These are phyloP conservation scores for Claviceps humidiphila DNA, from an alignment of 2,329 filamentous ascomycete species.

Conservation along the genomic window DNA sequence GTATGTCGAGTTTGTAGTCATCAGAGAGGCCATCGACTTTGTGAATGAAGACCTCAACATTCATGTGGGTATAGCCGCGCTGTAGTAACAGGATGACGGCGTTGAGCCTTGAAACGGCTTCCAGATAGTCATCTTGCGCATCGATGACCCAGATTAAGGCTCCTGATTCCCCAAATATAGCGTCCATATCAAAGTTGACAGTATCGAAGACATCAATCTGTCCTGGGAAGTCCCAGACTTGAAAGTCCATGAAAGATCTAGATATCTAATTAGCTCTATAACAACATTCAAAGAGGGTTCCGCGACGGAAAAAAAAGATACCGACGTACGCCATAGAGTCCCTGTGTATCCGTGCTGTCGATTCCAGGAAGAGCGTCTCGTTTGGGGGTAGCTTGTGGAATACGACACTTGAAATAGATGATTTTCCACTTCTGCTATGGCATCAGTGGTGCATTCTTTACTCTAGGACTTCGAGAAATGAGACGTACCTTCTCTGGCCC, in stretches of 20 bases:
- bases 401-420: slow-evolving; percentile 96
- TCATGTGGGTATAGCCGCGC: slow-evolving; percentile 80
- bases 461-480: background rate
- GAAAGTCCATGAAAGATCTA: slow-evolving; percentile 98
- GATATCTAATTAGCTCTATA: slow-evolving; percentile 2
- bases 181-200: slow-evolving; percentile 77
- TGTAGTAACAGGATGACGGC: slow-evolving; percentile 81
- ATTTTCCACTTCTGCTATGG: slow-evolving; percentile 73
- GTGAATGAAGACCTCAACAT: slow-evolving; percentile 97
- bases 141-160: slow-evolving; percentile 98
- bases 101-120: slow-evolving; percentile 78
- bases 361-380: slow-evolving; percentile 91
- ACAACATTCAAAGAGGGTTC: slow-evolving; percentile 9
- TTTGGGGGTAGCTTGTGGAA: slow-evolving; percentile 95
- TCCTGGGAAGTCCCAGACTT: slow-evolving; percentile 94
- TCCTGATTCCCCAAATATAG: slow-evolving; percentile 87
- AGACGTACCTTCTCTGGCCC: slow-evolving; percentile 75
- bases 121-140: slow-evolving; percentile 93
- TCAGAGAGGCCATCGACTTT: slow-evolving; percentile 97
- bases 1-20: slow-evolving; percentile 91
- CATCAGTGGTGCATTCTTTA: background rate
- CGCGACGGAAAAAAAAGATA: background rate
- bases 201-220: slow-evolving; percentile 84
- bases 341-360: slow-evolving; percentile 86
- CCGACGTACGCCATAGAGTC: slow-evolving; percentile 77